Base-by-base conservation (phyloP, 2,329 filamentous ascomycete genomes). In the Cadophora sp. region DNA sequence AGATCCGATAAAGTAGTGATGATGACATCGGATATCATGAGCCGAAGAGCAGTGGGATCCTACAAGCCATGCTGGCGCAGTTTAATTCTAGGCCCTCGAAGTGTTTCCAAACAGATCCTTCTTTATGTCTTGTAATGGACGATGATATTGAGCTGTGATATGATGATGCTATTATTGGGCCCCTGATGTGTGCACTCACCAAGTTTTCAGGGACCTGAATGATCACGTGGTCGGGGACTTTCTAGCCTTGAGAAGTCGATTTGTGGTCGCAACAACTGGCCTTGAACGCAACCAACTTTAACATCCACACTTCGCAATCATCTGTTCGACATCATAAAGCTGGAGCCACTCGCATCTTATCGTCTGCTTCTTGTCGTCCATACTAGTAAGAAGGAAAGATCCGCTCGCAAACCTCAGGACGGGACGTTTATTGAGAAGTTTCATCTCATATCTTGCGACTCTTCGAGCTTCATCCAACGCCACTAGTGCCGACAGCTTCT, bases 361-460 rank as follows among this genome's bases (percentile, higher is more conserved):
- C 26, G 40, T 61, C 2, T 11, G 16, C 14, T 46, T 27, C 24
- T n/a, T 61, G 12, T 61, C 37, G n/a, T 43, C 40, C 37, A 27
- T 29, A 27, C 12, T 46, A 19, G 9, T 31, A 22, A 29, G 14
- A 5, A 34, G 26, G 8, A 27, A 1, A 46, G 43, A 22, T 59
- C 31, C n/a, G 22, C 24, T 60, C 37, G 58, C 58, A 27, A 61
- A 22, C 58, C 26, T 61, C 24, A 27, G 24, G 43, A 19, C 46
- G 61, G 48, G 46, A 63, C 48, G 46, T 27, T 66, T 69, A 46
- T 62, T 37, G 34, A 65, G 68, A 73, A 70, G 74, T 76, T 76
- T 76, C 74, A 76, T 74, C 72, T 69, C 60, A 72, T 69, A 62
- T 70, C 69, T 66, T 75, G 73, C 72, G 68, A 76, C 74, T 71